Conservation (phyloP, 805 yeast species). For the Candida yuanshanica region DNA sequence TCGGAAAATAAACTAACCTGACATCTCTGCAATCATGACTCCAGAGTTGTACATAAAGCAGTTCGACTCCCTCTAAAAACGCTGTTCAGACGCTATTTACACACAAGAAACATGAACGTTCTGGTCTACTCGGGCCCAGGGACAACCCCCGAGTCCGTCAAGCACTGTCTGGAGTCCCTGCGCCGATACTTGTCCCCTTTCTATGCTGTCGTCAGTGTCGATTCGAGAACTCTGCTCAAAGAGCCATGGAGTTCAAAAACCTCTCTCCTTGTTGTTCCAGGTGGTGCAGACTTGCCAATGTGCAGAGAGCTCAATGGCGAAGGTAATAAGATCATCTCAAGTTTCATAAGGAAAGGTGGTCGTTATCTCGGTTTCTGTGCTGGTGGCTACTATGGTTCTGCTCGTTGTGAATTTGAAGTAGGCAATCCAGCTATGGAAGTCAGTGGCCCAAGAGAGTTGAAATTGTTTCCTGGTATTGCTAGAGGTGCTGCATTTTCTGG, state of each 20-base stretch:
- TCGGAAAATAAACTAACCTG: background rate
- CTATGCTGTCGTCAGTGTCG: constrained; percentile 78
- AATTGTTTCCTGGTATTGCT: constrained; percentile 75
- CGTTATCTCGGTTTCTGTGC: constrained; percentile 86
- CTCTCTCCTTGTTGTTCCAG: constrained; percentile 79
- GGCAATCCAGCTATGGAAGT: constrained; percentile 72
- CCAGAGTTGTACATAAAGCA: background rate
- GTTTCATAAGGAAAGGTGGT: constrained; percentile 77
- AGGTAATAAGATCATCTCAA: constrained; percentile 55
- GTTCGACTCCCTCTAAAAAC: background rate
- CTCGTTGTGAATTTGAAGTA: constrained; percentile 75
- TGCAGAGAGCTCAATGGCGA: constrained; percentile 67
- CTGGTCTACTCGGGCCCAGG: constrained; percentile 77
- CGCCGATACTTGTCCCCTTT: constrained; percentile 73
- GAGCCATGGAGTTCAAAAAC: constrained; percentile 92
- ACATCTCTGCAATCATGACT: background rate
- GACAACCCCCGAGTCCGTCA: constrained; percentile 79
- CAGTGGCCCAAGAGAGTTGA: constrained; percentile 76
- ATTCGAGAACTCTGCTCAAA: constrained; percentile 51
- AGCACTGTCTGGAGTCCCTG: constrained; percentile 74
- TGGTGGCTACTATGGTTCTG: constrained; percentile 84
- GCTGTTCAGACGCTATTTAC: background rate
- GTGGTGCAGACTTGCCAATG: constrained; percentile 93
- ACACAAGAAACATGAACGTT: constrained; percentile 47
- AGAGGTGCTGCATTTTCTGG: constrained; percentile 82